Base-by-base conservation (phyloP, 2,329 filamentous ascomycete species). In the Ceratocystis papillata region DNA sequence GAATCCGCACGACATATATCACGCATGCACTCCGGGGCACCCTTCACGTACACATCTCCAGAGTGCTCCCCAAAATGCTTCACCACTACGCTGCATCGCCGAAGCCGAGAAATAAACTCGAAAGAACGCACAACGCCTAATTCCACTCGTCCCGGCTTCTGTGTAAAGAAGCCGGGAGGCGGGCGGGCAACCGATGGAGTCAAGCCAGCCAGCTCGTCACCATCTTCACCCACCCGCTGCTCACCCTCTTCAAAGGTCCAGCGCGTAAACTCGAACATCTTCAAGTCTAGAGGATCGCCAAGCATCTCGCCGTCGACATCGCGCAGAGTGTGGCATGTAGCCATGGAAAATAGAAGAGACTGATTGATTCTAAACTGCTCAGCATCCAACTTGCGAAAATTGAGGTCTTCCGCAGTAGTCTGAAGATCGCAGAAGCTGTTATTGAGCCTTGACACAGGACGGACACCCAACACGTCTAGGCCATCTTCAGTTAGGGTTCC, bases 401-500 rank as follows among this genome's bases (percentile, higher is more conserved):
- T 62, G 25, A 68, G 64, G 25, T 63, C 62, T 10, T 57, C 37
- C 6, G 67, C 57, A 22, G 41, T 55, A 20, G 63, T 57, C 46
- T 67, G 62, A 20, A 67, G 57, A 28, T 67, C 62, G n/a, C 41
- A 50, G 41, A 67, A 67, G 44, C 30, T 48, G 20, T 68, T 53
- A 5, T 46, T 33, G 17, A 44, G n/a, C 33, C 44, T 62, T 17
- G 65, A 57, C 8, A 90, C 90, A 5, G 94, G 85, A 44, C 90
- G 85, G 22, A 96, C 85, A 12, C 94, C 94, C 12, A 99, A 81
- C 20, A 99, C 90, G 74, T 99, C 95, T 53, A 99, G 78, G 0
- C 94, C 94, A 74, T 99, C 94, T 75, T 97, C 94, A 0, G 94
- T 99, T 65, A 99, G 78, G 0, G 94, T 99, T n/a, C 94, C 94